These are phyloP conservation scores for Steccherinum ochraceum DNA, from an alignment of 768 basidiomycete genomes.

Conservation along the genomic window DNA sequence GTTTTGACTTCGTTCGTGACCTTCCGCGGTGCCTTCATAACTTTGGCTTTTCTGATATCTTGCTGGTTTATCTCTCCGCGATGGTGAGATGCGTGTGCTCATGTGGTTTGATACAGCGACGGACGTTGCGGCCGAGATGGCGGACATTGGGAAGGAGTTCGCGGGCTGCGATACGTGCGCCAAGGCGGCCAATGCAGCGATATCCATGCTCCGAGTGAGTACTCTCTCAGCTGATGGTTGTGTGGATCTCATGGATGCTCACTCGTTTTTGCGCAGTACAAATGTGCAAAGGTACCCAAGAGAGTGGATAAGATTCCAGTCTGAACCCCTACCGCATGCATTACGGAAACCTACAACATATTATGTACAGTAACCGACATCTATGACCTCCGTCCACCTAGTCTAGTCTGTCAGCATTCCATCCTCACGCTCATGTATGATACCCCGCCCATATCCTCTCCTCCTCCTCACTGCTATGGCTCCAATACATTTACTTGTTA, in stretches of 20 bases:
- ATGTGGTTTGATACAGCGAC: constrained; percentile 37
- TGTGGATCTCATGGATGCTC: too few species aligned
- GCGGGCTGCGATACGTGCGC: constrained; percentile 44
- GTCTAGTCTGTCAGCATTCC: too few species aligned
- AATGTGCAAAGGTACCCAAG: constrained; percentile 49
- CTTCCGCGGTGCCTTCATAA: too few species aligned
- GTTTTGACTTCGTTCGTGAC: too few species aligned
- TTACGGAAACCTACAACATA: neutral
- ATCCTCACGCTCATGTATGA: too few species aligned
- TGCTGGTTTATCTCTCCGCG: neutral
- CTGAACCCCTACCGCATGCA: neutral
- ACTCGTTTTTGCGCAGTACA: constrained; percentile 43
- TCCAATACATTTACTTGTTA: constrained; percentile 53
- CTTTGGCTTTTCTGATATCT: too few species aligned
- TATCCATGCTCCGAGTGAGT: constrained; percentile 63
- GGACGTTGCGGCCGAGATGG: constrained; percentile 67
- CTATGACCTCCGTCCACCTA: too few species aligned
- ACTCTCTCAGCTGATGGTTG: neutral
- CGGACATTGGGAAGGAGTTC: constrained; percentile 37
- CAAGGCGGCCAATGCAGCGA: constrained; percentile 57
- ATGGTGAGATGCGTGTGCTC: neutral
- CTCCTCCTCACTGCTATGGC: neutral
- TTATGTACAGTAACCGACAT: neutral
- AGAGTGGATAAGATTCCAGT: constrained; percentile 40
- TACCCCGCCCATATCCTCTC: too few species aligned